A percentile compares a stretch with the other conserved stretches of the same genome.
These are phyloP conservation scores for Aristolochia fimbriata DNA, from an alignment of 164 flowering plant genomes.

Conservation along the genomic window DNA sequence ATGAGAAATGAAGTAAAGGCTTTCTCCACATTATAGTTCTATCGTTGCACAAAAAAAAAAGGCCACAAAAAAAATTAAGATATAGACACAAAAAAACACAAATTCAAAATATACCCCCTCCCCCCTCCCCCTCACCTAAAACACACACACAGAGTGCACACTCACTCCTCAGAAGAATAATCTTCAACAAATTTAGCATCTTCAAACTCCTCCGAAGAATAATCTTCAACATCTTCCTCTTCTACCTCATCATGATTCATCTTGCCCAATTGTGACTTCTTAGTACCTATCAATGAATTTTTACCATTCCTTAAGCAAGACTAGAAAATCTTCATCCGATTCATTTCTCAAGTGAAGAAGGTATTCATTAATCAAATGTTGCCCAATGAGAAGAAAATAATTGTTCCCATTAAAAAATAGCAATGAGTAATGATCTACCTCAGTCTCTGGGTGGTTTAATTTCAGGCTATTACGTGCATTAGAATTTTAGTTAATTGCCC, in stretches of 20 bases:
- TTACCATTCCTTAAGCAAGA: conserved; percentile 56
- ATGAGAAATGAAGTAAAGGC: too few relatives aligned
- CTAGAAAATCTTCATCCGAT: conserved; percentile 52
- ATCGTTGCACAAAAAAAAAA: too few relatives aligned
- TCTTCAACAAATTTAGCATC: conserved; percentile 46
- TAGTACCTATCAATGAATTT: conserved; percentile 22
- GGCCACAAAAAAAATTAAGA: too few relatives aligned
- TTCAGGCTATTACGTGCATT: conserved; percentile 62
- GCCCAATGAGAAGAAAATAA: not conserved
- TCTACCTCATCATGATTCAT: conserved; percentile 1
- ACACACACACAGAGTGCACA: too few relatives aligned
- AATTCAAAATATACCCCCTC: conserved; percentile 18
- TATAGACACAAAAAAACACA: too few relatives aligned
- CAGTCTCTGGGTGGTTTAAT: conserved; percentile 69
- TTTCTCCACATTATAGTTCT: too few relatives aligned
- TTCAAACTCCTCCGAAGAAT: conserved; percentile 40
- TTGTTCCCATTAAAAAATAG: not conserved
- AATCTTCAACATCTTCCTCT: conserved; percentile 15
- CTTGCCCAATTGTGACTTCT: not conserved
- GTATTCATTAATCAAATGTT: not conserved
- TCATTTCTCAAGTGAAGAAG: conserved; percentile 66
- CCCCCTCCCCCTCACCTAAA: too few relatives aligned
- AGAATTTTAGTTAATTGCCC: conserved; percentile 82
- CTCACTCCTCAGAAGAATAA: too few relatives aligned
- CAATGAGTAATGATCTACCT: conserved; percentile 23